Conservation (phyloP, 208 protist species). For the Porcisia hertigi region DNA sequence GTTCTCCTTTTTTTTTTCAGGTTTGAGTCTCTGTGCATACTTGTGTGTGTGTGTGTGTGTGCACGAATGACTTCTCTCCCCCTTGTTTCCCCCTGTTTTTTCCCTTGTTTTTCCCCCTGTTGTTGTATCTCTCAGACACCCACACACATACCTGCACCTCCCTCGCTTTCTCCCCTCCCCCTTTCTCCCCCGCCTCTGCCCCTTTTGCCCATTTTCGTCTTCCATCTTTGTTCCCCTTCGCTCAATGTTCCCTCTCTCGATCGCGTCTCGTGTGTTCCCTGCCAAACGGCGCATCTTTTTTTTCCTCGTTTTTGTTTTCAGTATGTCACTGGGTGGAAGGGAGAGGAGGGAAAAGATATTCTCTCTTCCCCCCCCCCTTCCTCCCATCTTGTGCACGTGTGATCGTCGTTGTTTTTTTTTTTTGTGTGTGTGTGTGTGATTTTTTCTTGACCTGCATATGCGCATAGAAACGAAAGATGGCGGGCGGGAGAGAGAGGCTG, state of each 20-base stretch:
- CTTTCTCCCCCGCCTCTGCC: neutral
- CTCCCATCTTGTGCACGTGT: neutral
- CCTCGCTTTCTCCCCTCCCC: neutral
- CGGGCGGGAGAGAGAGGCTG: neutral
- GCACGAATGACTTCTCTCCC: neutral
- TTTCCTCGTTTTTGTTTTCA: no score
- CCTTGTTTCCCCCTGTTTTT: neutral
- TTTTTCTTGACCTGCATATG: neutral
- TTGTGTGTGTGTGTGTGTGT: constrained; percentile 9
- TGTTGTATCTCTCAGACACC: no score
- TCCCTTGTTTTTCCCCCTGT: neutral
- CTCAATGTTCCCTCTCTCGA: neutral
- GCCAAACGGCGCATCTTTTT: neutral
- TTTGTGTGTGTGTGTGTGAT: neutral
- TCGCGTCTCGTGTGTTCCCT: neutral
- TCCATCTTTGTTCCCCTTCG: neutral
- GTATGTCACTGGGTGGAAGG: no score
- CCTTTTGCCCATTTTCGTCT: constrained; percentile 18
- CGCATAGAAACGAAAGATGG: no score
- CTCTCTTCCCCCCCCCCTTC: no score
- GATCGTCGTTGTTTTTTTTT: neutral
- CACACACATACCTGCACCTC: neutral
- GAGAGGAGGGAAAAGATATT: no score
- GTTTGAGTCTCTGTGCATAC: constrained; percentile 1
- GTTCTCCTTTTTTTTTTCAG: constrained; percentile 21